Evolutionary conservation across 2,329 filamentous ascomycete genomes (phyloP), one percentile per base, ranked within the genome.

Genomic region (Pseudogymnoascus sp.): DNA sequence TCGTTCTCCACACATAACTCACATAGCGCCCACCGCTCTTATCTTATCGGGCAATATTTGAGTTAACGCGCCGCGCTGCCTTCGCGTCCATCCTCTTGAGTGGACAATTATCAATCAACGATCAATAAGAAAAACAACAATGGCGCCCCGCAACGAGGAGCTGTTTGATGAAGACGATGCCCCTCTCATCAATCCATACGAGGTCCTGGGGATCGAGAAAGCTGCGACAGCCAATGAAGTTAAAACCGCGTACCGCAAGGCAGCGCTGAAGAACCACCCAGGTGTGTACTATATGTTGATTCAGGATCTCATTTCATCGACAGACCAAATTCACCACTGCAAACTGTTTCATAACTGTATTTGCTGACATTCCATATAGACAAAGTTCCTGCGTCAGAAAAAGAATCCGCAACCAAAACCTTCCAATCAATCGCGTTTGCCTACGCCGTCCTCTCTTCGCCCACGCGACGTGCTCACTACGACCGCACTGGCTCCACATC

Each of bases 361-460:
- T 14, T 39, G 2, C 47, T 54, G 22, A 69, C 58, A 37, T 20
- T 9, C 38, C 47, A n/a, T 43, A 25, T 62, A 88, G 92, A 96
- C 81, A 96, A 96, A 78, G 90, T 86, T 3, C 67, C 84, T 14
- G 79, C 83, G 1, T 80, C 85, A 20, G 77, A 87, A 59, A 91
- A 90, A 70, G 81, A 86, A 25, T 77, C 81, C 41, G 93, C 94
- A 1, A 87, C 96, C 68, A 79, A 81, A 63, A 87, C 83, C 60
- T 99, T 99, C 74, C 94, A 99, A 75, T 81, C 88, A 67, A 86
- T 99, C 67, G 93, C 93, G 22, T 93, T 97, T 70, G 93, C 94
- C 59, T 96, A 97, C 71, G 93, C 92, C 35, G 84, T 99, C 58
- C 88, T 99, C 36, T 96, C 90, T 33, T 90, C 97, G 68, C 81